Percentiles rank a stretch among this genome's conserved stretches.
phyloP scores from a whole-genome alignment of 139 green algal genomes.

The Chlorella sp. region DNA sequence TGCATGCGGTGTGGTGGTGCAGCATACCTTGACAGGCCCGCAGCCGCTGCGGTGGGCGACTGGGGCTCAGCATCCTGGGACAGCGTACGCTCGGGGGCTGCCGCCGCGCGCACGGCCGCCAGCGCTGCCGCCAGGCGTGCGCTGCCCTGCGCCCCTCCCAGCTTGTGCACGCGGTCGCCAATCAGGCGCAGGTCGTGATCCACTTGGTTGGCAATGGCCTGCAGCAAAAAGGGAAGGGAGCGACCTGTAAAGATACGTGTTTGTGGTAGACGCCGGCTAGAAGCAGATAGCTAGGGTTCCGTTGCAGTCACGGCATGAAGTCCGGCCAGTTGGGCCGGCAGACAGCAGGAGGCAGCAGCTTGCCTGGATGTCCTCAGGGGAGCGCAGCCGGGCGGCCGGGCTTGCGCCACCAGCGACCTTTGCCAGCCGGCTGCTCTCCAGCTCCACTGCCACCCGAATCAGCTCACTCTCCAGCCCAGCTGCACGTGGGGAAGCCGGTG shows the following conservation, averaged over 20 bases:
- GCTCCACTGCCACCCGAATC: slow-evolving; percentile 66
- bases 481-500: neutral
- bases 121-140: slow-evolving; percentile 82
- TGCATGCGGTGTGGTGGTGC: neutral
- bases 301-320: too few species aligned
- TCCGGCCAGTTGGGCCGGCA: neutral
- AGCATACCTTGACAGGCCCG: neutral
- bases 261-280: too few species aligned
- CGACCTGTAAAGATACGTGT: too few species aligned
- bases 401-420: slow-evolving; percentile 35
- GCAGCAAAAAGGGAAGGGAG: neutral
- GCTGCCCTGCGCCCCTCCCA: slow-evolving; percentile 69
- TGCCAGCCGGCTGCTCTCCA: slow-evolving; percentile 66
- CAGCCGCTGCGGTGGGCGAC: neutral
- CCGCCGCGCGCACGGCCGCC: slow-evolving; percentile 50
- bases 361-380: slow-evolving; percentile 61
- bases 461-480: slow-evolving; percentile 80
- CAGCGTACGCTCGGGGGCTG: neutral
- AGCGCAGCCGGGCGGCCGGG: neutral
- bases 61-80: neutral
- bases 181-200: slow-evolving; percentile 80
- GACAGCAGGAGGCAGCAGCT: neutral
- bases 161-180: slow-evolving; percentile 65
- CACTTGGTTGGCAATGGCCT: slow-evolving; percentile 71
- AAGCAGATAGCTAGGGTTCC: too few species aligned